A percentile compares a stretch with the other conserved stretches of the same genome.
phyloP scores from a whole-genome alignment of 345 rosid genomes.

The Syzygium aromaticum region DNA sequence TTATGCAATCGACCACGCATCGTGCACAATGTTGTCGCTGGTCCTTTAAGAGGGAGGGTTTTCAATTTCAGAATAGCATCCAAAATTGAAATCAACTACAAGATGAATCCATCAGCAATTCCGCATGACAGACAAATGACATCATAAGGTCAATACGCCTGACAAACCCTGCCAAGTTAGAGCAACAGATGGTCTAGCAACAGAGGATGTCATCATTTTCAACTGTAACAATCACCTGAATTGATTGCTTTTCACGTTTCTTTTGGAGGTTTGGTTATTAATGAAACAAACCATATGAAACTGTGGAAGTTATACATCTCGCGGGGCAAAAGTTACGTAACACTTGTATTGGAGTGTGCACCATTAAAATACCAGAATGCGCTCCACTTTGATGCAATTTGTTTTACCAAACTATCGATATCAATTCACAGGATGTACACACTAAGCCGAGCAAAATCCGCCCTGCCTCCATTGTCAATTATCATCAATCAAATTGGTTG shows the following conservation, averaged over 20 bases:
- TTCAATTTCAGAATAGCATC: neutral
- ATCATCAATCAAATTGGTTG: slow-evolving; percentile 57
- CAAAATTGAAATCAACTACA: neutral
- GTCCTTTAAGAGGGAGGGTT: neutral
- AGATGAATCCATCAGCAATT: neutral
- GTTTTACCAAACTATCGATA: neutral
- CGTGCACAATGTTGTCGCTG: neutral
- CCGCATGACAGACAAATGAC: neutral
- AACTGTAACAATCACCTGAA: neutral
- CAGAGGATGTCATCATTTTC: neutral
- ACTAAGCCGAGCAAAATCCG: slow-evolving; percentile 6
- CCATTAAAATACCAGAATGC: neutral
- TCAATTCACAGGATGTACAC: slow-evolving; percentile 29
- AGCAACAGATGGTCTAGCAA: neutral
- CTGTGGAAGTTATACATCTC: neutral
- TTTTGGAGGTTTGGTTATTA: neutral
- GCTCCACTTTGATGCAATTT: neutral
- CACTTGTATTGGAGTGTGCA: neutral
- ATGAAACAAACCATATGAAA: neutral
- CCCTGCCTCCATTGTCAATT: slow-evolving; percentile 2
- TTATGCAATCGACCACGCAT: neutral
- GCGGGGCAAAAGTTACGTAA: neutral
- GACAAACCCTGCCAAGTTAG: neutral
- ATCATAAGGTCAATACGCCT: neutral
- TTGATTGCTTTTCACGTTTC: neutral